phyloP scores from a whole-genome alignment of 768 basidiomycete genomes.

The Lyophyllum shimeji region DNA sequence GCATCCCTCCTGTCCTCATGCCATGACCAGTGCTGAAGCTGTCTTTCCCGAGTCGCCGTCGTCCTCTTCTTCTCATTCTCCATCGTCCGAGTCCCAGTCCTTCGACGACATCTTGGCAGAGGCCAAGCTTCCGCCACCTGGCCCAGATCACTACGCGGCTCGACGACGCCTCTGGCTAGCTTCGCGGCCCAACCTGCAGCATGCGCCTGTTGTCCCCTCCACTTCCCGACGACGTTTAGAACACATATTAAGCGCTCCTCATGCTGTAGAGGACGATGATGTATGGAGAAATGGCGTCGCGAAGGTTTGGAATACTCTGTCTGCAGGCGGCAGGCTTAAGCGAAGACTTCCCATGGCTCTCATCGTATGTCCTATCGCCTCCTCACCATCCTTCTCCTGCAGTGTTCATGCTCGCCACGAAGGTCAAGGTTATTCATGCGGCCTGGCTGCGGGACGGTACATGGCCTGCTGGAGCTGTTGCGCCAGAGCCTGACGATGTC shows the following conservation, averaged over 20 bases:
- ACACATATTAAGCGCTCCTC: slow-evolving; percentile 44
- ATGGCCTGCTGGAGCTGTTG: slow-evolving; percentile 66
- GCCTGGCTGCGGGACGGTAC: slow-evolving; percentile 77
- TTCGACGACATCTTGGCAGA: slow-evolving; percentile 42
- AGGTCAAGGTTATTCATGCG: slow-evolving; percentile 74
- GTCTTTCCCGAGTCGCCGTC: background rate
- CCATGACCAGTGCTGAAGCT: slow-evolving; percentile 7
- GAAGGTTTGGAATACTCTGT: slow-evolving; percentile 63
- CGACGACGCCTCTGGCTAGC: slow-evolving; percentile 65
- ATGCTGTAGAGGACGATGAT: slow-evolving; percentile 46
- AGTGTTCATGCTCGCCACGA: slow-evolving; percentile 17
- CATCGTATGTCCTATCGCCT: slow-evolving; percentile 47
- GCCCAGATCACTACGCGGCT: slow-evolving; percentile 61
- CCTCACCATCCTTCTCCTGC: slow-evolving; percentile 4
- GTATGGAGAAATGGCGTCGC: slow-evolving; percentile 58
- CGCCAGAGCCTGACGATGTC: slow-evolving; percentile 63
- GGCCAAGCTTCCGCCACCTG: slow-evolving; percentile 54
- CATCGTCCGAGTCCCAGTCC: background rate
- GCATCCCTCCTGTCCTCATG: background rate
- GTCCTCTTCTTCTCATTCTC: slow-evolving; percentile 4
- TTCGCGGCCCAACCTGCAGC: slow-evolving; percentile 19
- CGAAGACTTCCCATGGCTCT: slow-evolving; percentile 59
- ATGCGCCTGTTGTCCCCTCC: slow-evolving; percentile 26
- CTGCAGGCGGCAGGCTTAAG: slow-evolving; percentile 57
- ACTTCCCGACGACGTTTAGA: slow-evolving; percentile 49